A percentile compares a stretch with the other conserved stretches of the same genome.
Conservation (phyloP, 139 green algal species). For the Eudorina sp. region DNA sequence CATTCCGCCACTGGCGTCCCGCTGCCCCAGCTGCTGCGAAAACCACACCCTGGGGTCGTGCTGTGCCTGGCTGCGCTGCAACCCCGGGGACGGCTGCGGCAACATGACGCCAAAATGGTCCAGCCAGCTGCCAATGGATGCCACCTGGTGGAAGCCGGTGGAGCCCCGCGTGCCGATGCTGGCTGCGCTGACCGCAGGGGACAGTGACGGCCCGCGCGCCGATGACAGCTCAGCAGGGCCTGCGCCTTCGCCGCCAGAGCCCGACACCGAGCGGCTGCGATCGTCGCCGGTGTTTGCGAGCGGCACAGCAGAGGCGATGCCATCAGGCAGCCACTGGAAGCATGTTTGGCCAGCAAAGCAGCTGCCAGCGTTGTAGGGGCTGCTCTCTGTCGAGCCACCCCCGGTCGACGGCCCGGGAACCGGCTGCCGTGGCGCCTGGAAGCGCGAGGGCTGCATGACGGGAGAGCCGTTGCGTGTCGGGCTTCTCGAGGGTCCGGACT, state of each 20-base stretch:
- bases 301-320: background rate
- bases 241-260: background rate
- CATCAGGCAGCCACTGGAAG: background rate
- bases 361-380: background rate
- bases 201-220: background rate
- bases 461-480: background rate
- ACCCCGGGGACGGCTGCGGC: background rate
- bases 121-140: slow-evolving; percentile 35
- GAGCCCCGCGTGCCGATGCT: background rate
- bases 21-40: background rate
- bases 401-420: background rate
- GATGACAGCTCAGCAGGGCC: background rate
- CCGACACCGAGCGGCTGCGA: too few species aligned
- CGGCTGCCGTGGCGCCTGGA: background rate
- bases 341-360: background rate
- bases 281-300: too few species aligned
- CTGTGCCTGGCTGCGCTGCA: slow-evolving; percentile 27
- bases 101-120: slow-evolving; percentile 5
- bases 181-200: background rate
- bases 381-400: too few species aligned
- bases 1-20: background rate
- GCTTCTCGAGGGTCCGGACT: background rate
- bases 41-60: slow-evolving; percentile 31
- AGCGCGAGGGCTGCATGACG: background rate
- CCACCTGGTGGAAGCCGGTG: slow-evolving; percentile 13